A percentile compares a stretch with the other conserved stretches of the same genome.
phyloP scores from a whole-genome alignment of 1,139 yeast species.

The Saccharomyces hybrid region DNA sequence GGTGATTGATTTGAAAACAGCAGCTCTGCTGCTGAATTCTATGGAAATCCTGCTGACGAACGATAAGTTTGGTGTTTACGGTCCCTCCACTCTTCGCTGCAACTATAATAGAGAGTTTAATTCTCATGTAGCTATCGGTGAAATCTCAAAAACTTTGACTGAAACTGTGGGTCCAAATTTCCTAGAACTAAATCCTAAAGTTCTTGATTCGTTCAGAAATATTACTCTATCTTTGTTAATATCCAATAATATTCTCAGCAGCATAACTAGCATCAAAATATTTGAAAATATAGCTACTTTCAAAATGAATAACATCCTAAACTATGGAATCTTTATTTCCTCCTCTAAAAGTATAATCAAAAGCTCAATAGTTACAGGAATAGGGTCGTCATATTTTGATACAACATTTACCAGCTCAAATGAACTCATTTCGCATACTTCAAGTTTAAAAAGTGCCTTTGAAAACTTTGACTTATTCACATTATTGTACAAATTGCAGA shows the following conservation, averaged over 20 bases:
- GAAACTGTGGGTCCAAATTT: slow-evolving; percentile 47
- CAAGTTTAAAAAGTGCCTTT: slow-evolving; percentile 30
- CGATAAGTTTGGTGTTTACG: slow-evolving; percentile 50
- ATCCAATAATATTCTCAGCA: slow-evolving; percentile 20
- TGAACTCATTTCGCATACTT: slow-evolving; percentile 35
- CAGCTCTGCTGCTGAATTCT: slow-evolving; percentile 41
- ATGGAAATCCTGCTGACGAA: slow-evolving; percentile 42
- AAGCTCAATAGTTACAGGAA: slow-evolving; percentile 17
- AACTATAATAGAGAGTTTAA: slow-evolving; percentile 42
- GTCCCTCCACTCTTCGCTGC: slow-evolving; percentile 38
- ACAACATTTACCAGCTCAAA: slow-evolving; percentile 26
- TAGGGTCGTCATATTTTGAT: slow-evolving; percentile 15
- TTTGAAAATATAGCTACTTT: slow-evolving; percentile 25
- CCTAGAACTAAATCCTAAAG: slow-evolving; percentile 22
- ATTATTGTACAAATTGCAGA: slow-evolving; percentile 35
- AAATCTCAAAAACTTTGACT: slow-evolving; percentile 38
- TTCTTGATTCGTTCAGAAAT: slow-evolving; percentile 23
- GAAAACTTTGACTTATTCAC: slow-evolving; percentile 34
- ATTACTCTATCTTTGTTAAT: slow-evolving; percentile 22
- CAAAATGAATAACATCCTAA: slow-evolving; percentile 26
- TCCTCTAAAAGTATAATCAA: slow-evolving; percentile 23
- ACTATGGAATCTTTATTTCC: slow-evolving; percentile 20
- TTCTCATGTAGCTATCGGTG: slow-evolving; percentile 36
- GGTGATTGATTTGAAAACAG: slow-evolving; percentile 38
- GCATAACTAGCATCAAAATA: slow-evolving; percentile 22